Evolutionary conservation across 331 rosid species (phyloP), one percentile per base, ranked within the genome.

Genomic region (Malus hybrid): DNA sequence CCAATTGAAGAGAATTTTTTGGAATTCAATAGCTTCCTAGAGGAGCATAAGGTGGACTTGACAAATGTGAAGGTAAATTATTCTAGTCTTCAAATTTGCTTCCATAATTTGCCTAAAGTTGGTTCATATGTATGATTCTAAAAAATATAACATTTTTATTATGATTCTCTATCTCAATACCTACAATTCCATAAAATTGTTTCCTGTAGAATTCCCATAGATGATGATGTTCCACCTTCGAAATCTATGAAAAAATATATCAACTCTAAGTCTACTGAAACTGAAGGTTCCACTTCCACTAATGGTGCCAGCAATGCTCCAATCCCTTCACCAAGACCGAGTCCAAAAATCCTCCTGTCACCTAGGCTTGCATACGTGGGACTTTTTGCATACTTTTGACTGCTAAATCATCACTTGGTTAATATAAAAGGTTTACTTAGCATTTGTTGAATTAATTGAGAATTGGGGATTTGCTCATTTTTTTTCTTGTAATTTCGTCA

Each of bases 281-380:
- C 66, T 13, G 73, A 8, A 82, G 54, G 33, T 59, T 62, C 73
- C 33, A 65, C 13, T 52, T 83, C 54, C 36, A 34, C 74, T 73
- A 31, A 65, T 59, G 46, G 0, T 80, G 39, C 33, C n/a, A 34
- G 36, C 46, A 85, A 68, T 22, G 59, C 62, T 31, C 91, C 92
- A 2, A 86, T 88, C 50, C 93, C 98, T 55, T 89, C 92, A 61
- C 87, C 91, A 19, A 89, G 97, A 70, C 89, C 93, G 5, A 85
- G 83, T 77, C 82, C 86, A 22, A 86, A 85, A 50, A 2, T 93
- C 63, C 89, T 77, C 59, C 6, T 93, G 10, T 91, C 96, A 0
- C 93, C 93, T 15, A 85, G 82, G 72, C 80, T 91, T 74, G 90
- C 84, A 4, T 79, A 33, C 64, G 66, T 90, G 83, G 86, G 89